These are phyloP conservation scores for Eucalyptus regnans DNA, from an alignment of 345 rosid genomes.

Conservation along the genomic window DNA sequence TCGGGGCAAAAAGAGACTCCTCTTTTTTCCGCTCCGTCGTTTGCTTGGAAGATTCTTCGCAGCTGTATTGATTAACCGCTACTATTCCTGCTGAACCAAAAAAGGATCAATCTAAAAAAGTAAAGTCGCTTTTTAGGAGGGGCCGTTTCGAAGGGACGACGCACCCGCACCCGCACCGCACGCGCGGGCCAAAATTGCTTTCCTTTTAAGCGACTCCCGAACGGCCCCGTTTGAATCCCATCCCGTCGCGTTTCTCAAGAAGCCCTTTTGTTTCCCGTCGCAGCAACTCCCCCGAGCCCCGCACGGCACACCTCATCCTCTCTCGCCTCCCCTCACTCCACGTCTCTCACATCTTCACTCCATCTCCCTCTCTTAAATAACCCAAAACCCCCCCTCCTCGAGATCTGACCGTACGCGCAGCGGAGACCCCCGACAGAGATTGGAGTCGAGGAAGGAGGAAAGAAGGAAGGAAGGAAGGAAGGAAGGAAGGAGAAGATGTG, in stretches of 20 bases:
- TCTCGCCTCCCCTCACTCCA: background rate
- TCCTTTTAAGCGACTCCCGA: background rate
- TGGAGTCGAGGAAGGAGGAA: background rate
- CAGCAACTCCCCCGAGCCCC: background rate
- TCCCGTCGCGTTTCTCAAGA: background rate
- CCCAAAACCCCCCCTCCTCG: background rate
- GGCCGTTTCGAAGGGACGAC: background rate
- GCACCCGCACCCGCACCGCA: background rate
- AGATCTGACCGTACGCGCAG: background rate
- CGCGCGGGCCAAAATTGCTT: background rate
- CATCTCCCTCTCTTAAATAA: background rate
- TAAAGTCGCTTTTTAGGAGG: background rate
- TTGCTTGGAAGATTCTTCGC: background rate
- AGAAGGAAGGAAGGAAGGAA: background rate
- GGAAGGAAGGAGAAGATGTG: slow-evolving; percentile 27
- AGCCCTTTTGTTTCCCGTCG: background rate
- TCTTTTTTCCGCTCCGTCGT: too few relatives aligned
- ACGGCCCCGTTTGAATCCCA: background rate
- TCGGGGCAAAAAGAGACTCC: background rate
- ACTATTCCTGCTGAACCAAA: background rate
- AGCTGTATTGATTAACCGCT: background rate
- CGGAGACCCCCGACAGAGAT: background rate
- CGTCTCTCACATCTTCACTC: background rate
- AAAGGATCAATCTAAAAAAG: background rate
- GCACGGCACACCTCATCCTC: background rate